Conservation (phyloP, 805 yeast species). For the Spathaspora gorwiae region DNA sequence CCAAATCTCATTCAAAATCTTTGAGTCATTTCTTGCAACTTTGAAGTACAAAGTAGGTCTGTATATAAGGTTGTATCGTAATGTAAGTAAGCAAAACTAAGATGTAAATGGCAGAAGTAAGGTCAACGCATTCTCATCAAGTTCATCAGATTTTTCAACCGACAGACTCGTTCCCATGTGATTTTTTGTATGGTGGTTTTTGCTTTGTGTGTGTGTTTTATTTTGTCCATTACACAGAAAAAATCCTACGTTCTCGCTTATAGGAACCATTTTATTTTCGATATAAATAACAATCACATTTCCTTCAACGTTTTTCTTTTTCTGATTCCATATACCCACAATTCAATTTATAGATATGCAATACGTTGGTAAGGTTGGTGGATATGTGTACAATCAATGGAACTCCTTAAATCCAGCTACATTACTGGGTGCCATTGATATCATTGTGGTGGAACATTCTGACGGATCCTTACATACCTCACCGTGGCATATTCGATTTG, state of each 20-base stretch:
- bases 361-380: slow-evolving; percentile 93
- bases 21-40: no score
- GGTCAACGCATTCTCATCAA: no score
- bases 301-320: not conserved
- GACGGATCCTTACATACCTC: slow-evolving; percentile 80
- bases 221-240: no score
- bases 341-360: slow-evolving; percentile 54
- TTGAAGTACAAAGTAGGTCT: no score
- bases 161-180: no score
- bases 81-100: no score
- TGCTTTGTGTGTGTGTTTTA: no score
- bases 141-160: no score
- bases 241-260: not conserved
- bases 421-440: slow-evolving; percentile 93
- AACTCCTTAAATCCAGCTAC: slow-evolving; percentile 95
- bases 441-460: slow-evolving; percentile 87
- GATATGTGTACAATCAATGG: slow-evolving; percentile 95
- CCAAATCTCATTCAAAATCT: no score
- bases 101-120: no score
- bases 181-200: no score
- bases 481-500: slow-evolving; percentile 95
- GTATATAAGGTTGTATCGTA: no score
- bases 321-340: not conserved
- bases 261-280: not conserved
- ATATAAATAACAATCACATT: not conserved